A percentile compares a stretch with the other conserved stretches of the same genome.
These are phyloP conservation scores for Kuraishia ogatae DNA, from an alignment of 805 yeast genomes.

Conservation along the genomic window DNA sequence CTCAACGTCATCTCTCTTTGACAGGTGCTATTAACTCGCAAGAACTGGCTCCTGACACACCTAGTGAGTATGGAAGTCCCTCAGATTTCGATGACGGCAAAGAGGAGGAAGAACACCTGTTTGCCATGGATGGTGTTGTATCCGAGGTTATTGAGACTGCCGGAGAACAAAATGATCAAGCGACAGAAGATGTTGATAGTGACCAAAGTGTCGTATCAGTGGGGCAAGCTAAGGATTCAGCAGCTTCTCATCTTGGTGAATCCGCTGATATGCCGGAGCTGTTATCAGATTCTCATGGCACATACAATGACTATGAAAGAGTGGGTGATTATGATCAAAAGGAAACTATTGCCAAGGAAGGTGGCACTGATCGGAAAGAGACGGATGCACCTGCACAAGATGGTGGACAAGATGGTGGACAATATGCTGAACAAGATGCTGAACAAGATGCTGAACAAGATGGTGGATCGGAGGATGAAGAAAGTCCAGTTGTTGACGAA, in stretches of 20 bases:
- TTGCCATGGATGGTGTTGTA: background rate
- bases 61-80: background rate
- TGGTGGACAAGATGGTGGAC: no score
- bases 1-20: background rate
- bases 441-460: no score
- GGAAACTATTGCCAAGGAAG: constrained; percentile 8
- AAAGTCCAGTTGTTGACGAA: constrained; percentile 1
- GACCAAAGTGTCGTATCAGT: no score
- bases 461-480: constrained; percentile 3
- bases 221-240: no score
- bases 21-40: background rate
- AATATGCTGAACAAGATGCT: no score
- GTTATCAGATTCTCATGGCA: background rate
- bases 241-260: no score
- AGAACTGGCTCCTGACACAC: background rate
- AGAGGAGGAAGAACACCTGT: background rate
- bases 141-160: background rate
- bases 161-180: background rate
- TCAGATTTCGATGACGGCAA: background rate
- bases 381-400: no score
- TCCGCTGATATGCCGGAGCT: background rate
- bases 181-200: background rate
- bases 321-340: constrained; percentile 1
- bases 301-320: background rate
- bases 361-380: constrained; percentile 4